Conservation (phyloP, 306 rosid genomes). For the Fragaria ananassa region DNA sequence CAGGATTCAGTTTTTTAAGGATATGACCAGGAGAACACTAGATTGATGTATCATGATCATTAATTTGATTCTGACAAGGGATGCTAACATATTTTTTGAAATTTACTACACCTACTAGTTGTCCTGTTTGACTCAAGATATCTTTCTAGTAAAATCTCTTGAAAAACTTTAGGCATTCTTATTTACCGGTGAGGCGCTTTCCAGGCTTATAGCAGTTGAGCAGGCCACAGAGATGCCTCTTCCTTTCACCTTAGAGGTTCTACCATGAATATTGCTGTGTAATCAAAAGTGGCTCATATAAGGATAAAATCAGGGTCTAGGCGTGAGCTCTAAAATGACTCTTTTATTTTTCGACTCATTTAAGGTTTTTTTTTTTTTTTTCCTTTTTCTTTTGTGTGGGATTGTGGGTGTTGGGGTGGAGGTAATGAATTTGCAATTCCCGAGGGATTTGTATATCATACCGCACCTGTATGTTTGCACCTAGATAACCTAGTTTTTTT, state of each 20-base stretch:
- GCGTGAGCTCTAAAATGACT: background rate
- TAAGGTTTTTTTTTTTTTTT: background rate
- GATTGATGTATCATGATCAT: background rate
- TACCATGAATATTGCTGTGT: background rate
- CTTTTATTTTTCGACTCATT: background rate
- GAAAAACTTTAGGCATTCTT: background rate
- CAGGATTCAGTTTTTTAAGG: background rate
- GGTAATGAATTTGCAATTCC: background rate
- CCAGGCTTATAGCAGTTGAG: background rate
- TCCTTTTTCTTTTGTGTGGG: background rate
- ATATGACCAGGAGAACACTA: background rate
- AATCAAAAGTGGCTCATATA: background rate
- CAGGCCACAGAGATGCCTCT: background rate
- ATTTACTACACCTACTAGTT: background rate
- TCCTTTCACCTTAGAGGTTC: background rate
- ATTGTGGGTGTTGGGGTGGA: background rate
- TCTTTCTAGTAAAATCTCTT: background rate
- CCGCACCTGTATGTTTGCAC: background rate
- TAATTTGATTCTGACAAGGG: background rate
- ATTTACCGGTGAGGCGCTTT: background rate
- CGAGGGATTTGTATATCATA: background rate
- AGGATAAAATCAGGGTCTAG: conserved; percentile 1
- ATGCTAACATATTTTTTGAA: background rate
- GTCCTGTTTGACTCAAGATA: background rate
- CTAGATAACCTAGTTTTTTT: background rate